Base-by-base conservation (phyloP, 78 protist genomes). In the Dictyostelium purpureum region DNA sequence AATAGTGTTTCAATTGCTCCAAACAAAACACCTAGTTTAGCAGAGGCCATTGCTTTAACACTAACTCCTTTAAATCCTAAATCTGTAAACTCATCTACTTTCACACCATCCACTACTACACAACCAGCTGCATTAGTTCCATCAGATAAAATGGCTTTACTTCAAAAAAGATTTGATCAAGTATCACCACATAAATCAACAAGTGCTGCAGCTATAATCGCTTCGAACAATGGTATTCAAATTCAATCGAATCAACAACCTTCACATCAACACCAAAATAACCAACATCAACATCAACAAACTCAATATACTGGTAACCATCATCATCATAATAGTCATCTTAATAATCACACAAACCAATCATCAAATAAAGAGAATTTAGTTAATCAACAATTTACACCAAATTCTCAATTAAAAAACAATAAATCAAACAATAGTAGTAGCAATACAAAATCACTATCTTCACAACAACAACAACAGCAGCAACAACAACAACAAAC, bases 161-260 rank as follows among this genome's bases (percentile, higher is more conserved):
- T 85, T 33, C 92, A 85, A 45, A 85, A 73, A 43, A 73, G 92
- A 67, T 54, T 85, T 51, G 92, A 85, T 10, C 28, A n/a, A 2
- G 7, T 26, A 43, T n/a, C 80, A 77, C 47, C 49, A 24, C 61
- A 47, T 47, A 21, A 38, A 26, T 0, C 11, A n/a, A 49, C 43
- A 16, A 35, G 40, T 11, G 0, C 47, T 26, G 16, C 80, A 40
- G 4, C 63, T 18, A 18, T 47, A 6, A 21, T n/a, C 40, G 2
- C 75, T 21, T 4, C 52, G 26, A 38, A 9, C 11, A 14, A n/a
- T n/a, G n/a, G n/a, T n/a, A n/a, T n/a, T n/a, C n/a, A n/a, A n/a
- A n/a, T n/a, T n/a, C n/a, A n/a, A n/a, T n/a, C n/a, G n/a, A 49
- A 2, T 0, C 66, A 21, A 26, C 66, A 10, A 57, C n/a, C 38